These are phyloP conservation scores for Sarocladium kiliense DNA, from an alignment of 2,329 filamentous ascomycete genomes.

Conservation along the genomic window DNA sequence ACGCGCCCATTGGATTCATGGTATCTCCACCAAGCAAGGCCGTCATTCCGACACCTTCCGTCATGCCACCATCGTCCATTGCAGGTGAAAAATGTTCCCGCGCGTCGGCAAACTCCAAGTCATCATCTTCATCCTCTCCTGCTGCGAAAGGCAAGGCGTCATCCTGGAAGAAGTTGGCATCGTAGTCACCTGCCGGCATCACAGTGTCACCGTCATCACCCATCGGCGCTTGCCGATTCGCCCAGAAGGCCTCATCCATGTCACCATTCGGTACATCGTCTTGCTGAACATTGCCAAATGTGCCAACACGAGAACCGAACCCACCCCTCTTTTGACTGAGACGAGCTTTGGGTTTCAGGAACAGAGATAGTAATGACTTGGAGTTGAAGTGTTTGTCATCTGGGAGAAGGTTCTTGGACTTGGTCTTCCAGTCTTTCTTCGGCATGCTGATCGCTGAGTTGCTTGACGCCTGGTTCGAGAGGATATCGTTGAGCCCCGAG, in stretches of 20 bases:
- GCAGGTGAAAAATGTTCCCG: constrained; percentile 72
- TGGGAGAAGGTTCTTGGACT: constrained; percentile 85
- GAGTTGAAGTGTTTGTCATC: constrained; percentile 99
- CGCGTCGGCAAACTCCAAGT: constrained; percentile 73
- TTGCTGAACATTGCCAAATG: constrained; percentile 36
- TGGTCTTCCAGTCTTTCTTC: constrained; percentile 94
- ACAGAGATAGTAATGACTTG: constrained; percentile 79
- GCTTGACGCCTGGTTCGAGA: constrained; percentile 76
- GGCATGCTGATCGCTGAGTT: constrained; percentile 79
- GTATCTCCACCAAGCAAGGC: constrained; percentile 47
- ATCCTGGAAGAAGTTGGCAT: constrained; percentile 97
- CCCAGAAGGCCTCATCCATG: constrained; percentile 96
- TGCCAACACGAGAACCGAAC: constrained; percentile 31
- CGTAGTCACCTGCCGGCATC: constrained; percentile 72
- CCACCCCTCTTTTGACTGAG: constrained; percentile 62
- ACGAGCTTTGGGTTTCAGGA: constrained; percentile 89
- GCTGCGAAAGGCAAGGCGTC: constrained; percentile 67
- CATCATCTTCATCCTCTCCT: constrained; percentile 60
- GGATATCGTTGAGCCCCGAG: constrained; percentile 62
- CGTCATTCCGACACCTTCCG: constrained; percentile 43
- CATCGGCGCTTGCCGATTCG: constrained; percentile 57
- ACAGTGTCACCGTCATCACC: constrained; percentile 47
- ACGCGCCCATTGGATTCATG: constrained; percentile 40
- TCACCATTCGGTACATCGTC: constrained; percentile 62
- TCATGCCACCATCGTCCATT: constrained; percentile 42